A percentile compares a stretch with the other conserved stretches of the same genome.
Conservation (phyloP, 1,139 yeast species). For the Geotrichum australiense region DNA sequence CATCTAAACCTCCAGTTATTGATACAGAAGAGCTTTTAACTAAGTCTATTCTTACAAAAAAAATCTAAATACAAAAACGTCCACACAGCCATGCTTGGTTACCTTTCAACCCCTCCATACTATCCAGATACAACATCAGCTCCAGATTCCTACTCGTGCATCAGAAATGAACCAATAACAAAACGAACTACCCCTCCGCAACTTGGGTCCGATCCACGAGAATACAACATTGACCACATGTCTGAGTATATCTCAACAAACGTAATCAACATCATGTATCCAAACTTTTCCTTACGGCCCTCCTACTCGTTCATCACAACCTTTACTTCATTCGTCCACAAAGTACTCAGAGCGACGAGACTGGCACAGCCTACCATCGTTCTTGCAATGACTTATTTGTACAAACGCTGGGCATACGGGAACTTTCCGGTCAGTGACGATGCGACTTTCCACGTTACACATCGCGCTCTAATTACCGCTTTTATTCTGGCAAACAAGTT, state of each 20-base stretch:
- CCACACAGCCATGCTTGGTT: not conserved
- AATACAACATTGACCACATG: conserved; percentile 71
- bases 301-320: conserved; percentile 22
- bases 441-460: conserved; percentile 33
- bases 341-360: conserved; percentile 81
- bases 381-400: conserved; percentile 70
- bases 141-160: not conserved
- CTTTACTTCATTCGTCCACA: conserved; percentile 53
- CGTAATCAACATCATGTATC: conserved; percentile 50
- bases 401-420: conserved; percentile 38
- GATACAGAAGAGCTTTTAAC: conserved; percentile 8
- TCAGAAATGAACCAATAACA: too few species aligned
- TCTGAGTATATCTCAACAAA: conserved; percentile 64
- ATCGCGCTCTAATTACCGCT: conserved; percentile 58
- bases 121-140: not conserved
- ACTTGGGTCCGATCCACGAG: conserved; percentile 49
- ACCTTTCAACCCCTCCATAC: conserved; percentile 1
- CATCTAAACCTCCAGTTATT: too few species aligned
- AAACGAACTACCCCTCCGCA: not conserved
- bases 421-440: conserved; percentile 26
- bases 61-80: too few species aligned
- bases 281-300: conserved; percentile 11
- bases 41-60: conserved; percentile 3
- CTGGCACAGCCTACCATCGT: conserved; percentile 75
- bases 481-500: conserved; percentile 82